Base-by-base conservation (phyloP, 257 asterid genomes). In the Solanum arcanum region DNA sequence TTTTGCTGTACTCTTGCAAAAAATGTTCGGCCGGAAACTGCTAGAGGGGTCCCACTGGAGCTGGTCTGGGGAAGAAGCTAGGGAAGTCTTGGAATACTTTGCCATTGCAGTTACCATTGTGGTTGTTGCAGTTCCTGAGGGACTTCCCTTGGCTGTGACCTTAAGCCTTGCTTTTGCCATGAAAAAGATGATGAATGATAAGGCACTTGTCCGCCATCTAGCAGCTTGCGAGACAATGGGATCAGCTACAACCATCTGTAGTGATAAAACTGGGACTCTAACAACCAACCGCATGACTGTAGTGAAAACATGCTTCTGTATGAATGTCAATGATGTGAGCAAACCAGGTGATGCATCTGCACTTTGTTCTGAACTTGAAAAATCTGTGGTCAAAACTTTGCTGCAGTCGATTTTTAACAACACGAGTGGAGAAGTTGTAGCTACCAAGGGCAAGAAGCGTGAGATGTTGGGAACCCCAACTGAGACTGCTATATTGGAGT, bases 181-280 rank as follows among this genome's bases (percentile, higher is more conserved):
- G 88, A 86, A 86, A 82, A 86, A 86, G 86, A 86, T 86, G 88
- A 86, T 86, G 86, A 77, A 86, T 86, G 88, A 86, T 31, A 86
- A 86, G 12, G 88, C 88, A 44, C 86, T 86, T 44, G 88, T 86
- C 86, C 88, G 88, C 69, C 3, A 86, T 77, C 64, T 86, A 82
- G 88, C 88, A 2, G 88, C 88, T 20, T 86, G 88, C 64, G 88
- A 86, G 88, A 86, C 88, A 44, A 86, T 86, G 88, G 88, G 88
- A 60, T 86, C 88, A 29, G 88, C 88, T 69, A 86, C 88, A 37
- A 86, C 86, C 41, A 77, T 86, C 72, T 86, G 88, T 86, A 86
- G 88, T 78, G 88, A 86, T 68, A 86, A 86, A 80, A 86, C 86
- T 12, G 88, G 86, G 27, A 86, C 88, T 11, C 85, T 86, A 86